Percentiles rank a stretch among this genome's conserved stretches.
Evolutionary conservation across 169 alveolate species (phyloP).

Genomic region (Cryptosporidium sp.): DNA sequence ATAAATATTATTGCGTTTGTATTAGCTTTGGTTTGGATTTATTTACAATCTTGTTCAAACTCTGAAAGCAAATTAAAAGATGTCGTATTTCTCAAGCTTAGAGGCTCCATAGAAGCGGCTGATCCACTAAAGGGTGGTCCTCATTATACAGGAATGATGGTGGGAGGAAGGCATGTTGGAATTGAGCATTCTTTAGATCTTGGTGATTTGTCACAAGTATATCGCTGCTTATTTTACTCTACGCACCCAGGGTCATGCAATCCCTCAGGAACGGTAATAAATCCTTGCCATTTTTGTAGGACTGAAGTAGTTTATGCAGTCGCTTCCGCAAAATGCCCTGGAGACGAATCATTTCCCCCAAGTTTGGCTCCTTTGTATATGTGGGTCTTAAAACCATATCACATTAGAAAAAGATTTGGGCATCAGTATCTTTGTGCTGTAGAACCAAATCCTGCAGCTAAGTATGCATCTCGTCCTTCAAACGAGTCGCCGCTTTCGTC

Average conservation of each 20-base stretch:
- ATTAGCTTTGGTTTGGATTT: not conserved
- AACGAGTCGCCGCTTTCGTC: slow-evolving; percentile 34
- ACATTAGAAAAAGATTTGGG: slow-evolving; percentile 52
- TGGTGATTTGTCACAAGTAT: slow-evolving; percentile 63
- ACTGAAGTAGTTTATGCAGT: slow-evolving; percentile 74
- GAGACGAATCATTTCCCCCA: slow-evolving; percentile 74
- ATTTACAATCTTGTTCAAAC: not conserved
- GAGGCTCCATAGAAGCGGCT: slow-evolving; percentile 30
- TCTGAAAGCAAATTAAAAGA: not conserved
- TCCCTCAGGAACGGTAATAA: slow-evolving; percentile 73
- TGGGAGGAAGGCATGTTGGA: slow-evolving; percentile 75
- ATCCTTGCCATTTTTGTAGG: slow-evolving; percentile 73
- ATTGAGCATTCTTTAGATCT: slow-evolving; percentile 70
- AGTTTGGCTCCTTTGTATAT: slow-evolving; percentile 74
- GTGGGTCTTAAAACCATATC: slow-evolving; percentile 73
- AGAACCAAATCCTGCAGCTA: slow-evolving; percentile 75
- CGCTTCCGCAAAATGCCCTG: slow-evolving; percentile 75
- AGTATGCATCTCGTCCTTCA: slow-evolving; percentile 57
- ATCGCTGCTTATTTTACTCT: slow-evolving; percentile 53
- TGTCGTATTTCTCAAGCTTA: slow-evolving; percentile 17
- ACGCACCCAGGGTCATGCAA: slow-evolving; percentile 68
- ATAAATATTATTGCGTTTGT: not conserved
- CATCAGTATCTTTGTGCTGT: slow-evolving; percentile 72
- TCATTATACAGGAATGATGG: slow-evolving; percentile 74
- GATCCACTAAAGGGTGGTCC: slow-evolving; percentile 54